Evolutionary conservation across 2,329 filamentous ascomycete species (phyloP), one percentile per base, ranked within the genome.

Genomic region (Magnaporthiopsis poae): DNA sequence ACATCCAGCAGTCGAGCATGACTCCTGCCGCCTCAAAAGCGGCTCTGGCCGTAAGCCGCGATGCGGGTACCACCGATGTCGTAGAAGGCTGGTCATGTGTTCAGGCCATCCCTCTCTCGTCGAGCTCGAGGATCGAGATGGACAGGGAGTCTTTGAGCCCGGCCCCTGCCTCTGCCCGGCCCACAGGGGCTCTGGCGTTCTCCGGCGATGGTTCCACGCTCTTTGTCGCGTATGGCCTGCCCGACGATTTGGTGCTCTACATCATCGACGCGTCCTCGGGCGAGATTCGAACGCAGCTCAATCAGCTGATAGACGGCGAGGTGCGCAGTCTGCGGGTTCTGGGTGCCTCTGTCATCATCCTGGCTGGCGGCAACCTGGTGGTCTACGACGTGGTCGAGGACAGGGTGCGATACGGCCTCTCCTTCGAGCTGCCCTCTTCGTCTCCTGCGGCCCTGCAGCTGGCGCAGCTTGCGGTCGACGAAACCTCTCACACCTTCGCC

Each of bases 371-470:
- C 61, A 84, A 86, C 35, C 81, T 97, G 11, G 82, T 86, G 60
- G 88, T 96, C 52, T 96, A 92, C 81, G 90, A 99, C 75, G 84
- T 96, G 13, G 90, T 98, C 9, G 82, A 87, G 64, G 90, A 96
- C 72, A 84, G 88, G 71, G 81, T 93, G 62, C 84, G 86, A 52
- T 92, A 89, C 72, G 86, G 86, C 63, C 81, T 90, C 64, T 79
- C 83, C 33, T 78, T 92, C 18, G 80, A 77, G 59, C 75, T 80
- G 64, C 72, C 75, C 12, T 71, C n/a, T 74, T 74, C 15, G 33
- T 71, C n/a, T 74, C 74, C 15, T 52, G n/a, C 31, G 27, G 72
- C 77, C 67, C 75, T 75, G 64, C 75, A 84, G 62, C 77, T 88
- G 69, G 79, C 85, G 66, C 88, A 90, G 66, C 80, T 97, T 12